Conservation (phyloP, 208 protist species). For the Trypanosoma melophagium region DNA sequence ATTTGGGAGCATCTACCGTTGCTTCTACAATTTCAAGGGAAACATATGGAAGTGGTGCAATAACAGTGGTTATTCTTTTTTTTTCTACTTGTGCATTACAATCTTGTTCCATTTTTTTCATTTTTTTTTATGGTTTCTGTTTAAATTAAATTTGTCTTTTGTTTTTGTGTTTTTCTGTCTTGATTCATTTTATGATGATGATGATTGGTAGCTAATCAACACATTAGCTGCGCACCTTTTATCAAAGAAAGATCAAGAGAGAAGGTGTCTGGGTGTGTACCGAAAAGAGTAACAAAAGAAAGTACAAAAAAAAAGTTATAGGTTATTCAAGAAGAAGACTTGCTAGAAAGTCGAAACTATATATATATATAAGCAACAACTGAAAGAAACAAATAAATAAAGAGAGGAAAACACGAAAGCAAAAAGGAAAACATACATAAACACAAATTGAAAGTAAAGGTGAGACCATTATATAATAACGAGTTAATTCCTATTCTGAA, state of each 20-base stretch:
- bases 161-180: neutral
- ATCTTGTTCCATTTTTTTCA: neutral
- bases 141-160: conserved; percentile 3
- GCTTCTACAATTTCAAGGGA: conserved; percentile 9
- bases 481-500: no score
- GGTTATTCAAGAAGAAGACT: neutral
- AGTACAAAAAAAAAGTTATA: neutral
- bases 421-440: neutral
- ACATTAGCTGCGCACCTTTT: no score
- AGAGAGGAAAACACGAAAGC: no score
- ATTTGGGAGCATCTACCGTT: no score
- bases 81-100: conserved; percentile 9
- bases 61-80: conserved; percentile 20
- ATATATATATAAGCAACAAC: neutral
- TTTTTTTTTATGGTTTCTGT: conserved; percentile 1
- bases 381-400: no score
- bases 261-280: no score
- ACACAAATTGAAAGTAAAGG: neutral
- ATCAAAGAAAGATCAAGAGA: no score
- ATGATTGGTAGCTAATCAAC: no score
- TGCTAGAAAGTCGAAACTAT: neutral
- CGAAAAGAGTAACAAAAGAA: neutral
- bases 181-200: neutral
- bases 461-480: no score
- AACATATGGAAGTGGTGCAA: conserved; percentile 1